Percentiles rank a stretch among this genome's conserved stretches.
phyloP scores from a whole-genome alignment of 2,329 filamentous ascomycete species.

The Claviceps digitariae region DNA sequence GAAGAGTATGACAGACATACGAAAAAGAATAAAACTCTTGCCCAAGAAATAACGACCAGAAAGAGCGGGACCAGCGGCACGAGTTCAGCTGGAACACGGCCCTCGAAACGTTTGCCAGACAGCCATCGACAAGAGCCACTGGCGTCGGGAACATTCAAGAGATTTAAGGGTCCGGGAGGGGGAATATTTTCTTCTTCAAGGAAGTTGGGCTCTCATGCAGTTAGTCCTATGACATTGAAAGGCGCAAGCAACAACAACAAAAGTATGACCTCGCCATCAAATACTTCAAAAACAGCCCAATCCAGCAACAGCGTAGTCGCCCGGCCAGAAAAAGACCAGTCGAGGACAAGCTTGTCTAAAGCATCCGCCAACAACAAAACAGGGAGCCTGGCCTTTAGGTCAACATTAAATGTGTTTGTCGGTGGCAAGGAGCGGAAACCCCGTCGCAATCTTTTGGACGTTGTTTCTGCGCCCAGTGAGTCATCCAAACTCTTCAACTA shows the following conservation, averaged over 20 bases:
- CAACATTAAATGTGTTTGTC: slow-evolving; percentile 29
- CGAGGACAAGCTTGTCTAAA: neutral
- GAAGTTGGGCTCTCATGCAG: neutral
- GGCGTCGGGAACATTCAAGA: neutral
- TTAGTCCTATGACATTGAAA: neutral
- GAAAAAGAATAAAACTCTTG: neutral
- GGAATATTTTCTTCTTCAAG: neutral
- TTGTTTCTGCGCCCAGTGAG: slow-evolving; percentile 27
- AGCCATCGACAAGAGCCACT: neutral
- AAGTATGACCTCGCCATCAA: neutral
- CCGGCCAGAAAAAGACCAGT: neutral
- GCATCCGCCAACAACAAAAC: neutral
- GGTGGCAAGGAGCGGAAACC: slow-evolving; percentile 26
- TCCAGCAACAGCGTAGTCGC: neutral
- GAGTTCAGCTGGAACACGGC: neutral
- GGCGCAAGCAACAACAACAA: neutral
- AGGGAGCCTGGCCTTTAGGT: neutral
- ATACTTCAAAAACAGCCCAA: neutral
- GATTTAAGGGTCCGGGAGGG: neutral
- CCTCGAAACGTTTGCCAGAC: neutral
- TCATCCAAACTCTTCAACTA: slow-evolving; percentile 25
- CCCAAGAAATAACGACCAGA: neutral
- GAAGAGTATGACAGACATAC: neutral
- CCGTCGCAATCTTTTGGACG: slow-evolving; percentile 23
- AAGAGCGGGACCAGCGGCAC: neutral